Base-by-base conservation (phyloP, 306 rosid genomes). In the Senna tora region DNA sequence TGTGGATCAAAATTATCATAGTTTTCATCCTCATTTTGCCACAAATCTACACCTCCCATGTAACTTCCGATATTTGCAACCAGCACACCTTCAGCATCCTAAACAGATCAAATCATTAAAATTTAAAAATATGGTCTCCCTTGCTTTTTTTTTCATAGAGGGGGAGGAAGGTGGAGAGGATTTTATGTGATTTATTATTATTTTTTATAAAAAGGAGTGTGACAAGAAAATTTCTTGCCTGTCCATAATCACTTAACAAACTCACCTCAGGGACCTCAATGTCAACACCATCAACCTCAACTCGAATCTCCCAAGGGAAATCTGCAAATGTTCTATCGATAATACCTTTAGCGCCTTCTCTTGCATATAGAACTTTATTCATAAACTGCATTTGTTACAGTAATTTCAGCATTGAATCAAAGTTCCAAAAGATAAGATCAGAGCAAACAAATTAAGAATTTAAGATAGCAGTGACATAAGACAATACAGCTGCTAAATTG, bases 21-120 rank as follows among this genome's bases (percentile, higher is more conserved):
- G 71, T 51, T 85, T 33, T 95, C 99, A 63, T 95, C 97, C 80
- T 95, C 99, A 73, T 95, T 95, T 81, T 91, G 96, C 99, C 99
- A 95, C 82, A 95, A 83, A 83, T 95, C 99, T 71, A 95, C 99
- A 67, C 99, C 99, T 45, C 99, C 99, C 99, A 95, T 95, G 88
- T 95, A 95, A 85, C 99, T 95, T 82, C 99, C 99, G 64, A 95
- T 95, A 79, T 95, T 95, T 65, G 97, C 96, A 82, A 95, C 96
- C 68, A 95, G 99, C 45, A 95, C 96, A 21, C 99, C 99, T 85
- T 95, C 99, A 16, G 96, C 99, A 74, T 95, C 99, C 99, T 95
- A 84, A 72, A 79, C 76, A 52, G 74, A 76, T 72, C 5, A 49
- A 70, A 77, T 74, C 43, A 46, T 72, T 25, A 28, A 65, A 67